Base-by-base conservation (phyloP, 2,329 filamentous ascomycete species). In the Arthrobotrys sphaeroides region DNA sequence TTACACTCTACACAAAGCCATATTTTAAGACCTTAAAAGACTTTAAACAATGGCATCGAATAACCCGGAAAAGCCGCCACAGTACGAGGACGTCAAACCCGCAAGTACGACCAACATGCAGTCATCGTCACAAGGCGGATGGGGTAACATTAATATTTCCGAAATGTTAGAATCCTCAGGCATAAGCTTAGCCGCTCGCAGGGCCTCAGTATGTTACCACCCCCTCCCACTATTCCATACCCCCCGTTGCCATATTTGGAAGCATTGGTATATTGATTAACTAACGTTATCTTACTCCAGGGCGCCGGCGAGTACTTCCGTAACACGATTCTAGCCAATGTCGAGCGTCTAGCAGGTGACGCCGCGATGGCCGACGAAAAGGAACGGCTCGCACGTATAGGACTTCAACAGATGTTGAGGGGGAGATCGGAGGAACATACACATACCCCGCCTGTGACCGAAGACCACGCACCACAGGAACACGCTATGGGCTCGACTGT, bases 251-350 rank as follows among this genome's bases (percentile, higher is more conserved):
- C n/a, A n/a, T n/a, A n/a, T n/a, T n/a, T n/a, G n/a, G n/a, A n/a
- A n/a, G n/a, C n/a, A n/a, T n/a, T n/a, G n/a, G n/a, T n/a, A n/a
- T n/a, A n/a, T n/a, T n/a, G n/a, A n/a, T n/a, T 47, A 31, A 6
- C 16, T 24, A 51, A 64, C 10, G 40, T 31, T 45, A 43, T 5
- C 9, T 3, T 55, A 22, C 28, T 4, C 31, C 20, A 75, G 72
- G 64, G 64, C 13, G 72, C 64, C 3, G 64, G 64, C 6, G 72
- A 75, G n/a, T 75, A 69, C 33, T 45, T 75, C 40, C 72, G 72
- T 12, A 57, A 75, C 43, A 65, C 72, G 0, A n/a, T 64, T 1
- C 22, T 75, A 3, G 55, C 45, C 40, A 43, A 64, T 5, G 64
- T 75, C 57, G 72, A 75, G 18, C 64, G 59, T 40, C 36, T 69